Conservation (phyloP, 805 yeast species). For the Sugiyamaella mastotermitis region DNA sequence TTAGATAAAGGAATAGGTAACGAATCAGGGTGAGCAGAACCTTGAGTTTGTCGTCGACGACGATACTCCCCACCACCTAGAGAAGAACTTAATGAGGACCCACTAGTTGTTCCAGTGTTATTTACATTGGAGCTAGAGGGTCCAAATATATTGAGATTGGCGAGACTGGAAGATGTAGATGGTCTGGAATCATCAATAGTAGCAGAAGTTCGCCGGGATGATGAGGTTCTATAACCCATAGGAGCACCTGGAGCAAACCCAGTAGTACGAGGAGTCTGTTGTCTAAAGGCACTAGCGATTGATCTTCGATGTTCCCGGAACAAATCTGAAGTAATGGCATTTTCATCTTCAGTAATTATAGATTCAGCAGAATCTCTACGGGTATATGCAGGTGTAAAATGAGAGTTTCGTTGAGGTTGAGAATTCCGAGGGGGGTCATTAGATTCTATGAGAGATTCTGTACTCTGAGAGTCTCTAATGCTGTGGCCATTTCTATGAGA, state of each 20-base stretch:
- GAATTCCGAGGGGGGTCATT: neutral
- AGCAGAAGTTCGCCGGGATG: no score
- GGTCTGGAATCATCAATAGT: no score
- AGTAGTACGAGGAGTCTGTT: neutral
- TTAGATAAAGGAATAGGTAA: neutral
- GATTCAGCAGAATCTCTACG: neutral
- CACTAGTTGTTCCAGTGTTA: neutral
- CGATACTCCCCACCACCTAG: no score
- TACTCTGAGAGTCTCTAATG: neutral
- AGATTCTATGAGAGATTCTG: neutral
- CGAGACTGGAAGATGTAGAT: no score
- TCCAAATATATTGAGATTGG: no score
- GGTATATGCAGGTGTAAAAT: neutral
- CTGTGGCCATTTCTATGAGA: neutral
- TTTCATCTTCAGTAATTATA: neutral
- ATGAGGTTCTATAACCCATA: no score
- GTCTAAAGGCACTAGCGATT: neutral
- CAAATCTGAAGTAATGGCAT: neutral
- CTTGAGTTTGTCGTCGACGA: neutral
- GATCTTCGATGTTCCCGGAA: no score
- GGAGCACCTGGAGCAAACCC: neutral
- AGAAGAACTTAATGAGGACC: no score
- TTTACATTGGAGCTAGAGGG: no score
- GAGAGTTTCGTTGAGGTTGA: conserved; percentile 1
- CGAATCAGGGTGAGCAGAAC: neutral